Base-by-base conservation (phyloP, 2,329 filamentous ascomycete genomes). In the Alternaria sp. region DNA sequence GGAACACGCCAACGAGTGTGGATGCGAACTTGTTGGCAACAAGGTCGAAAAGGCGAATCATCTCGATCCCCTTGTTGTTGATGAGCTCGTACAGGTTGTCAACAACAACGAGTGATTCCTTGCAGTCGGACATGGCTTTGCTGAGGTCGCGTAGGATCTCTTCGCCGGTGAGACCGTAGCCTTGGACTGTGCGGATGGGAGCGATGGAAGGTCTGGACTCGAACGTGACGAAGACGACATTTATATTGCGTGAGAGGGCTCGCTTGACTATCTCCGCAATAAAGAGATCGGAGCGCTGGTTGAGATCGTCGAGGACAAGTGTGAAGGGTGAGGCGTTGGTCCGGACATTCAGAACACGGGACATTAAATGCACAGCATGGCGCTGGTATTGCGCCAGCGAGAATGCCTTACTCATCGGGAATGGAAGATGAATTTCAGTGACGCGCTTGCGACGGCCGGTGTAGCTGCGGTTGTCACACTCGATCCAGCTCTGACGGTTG, bases 271-370 rank as follows among this genome's bases (percentile, higher is more conserved):
- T 92, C 78, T 97, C 93, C 18, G 82, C 80, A 2, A 94, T 65
- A 4, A 97, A 80, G 0, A 89, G 89, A 30, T 83, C 84, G 7
- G 89, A 91, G 26, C 89, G 88, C 79, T 97, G 93, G 80, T 96
- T 93, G 30, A 97, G 83, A 34, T 86, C 92, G 78, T 98, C 94
- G 57, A 97, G 84, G 3, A 97, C 80, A 26, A 98, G 82, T 0
- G 94, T 97, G 72, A 98, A 88, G 3, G 94, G 94, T 49, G 93
- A 96, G 14, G 91, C 88, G 57, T 88, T 88, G 77, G 95, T 91
- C 63, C 92, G 87, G 57, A 92, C 83, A 73, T 89, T 92, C 64
- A 97, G 84, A 2, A 97, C 83, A 74, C 93, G 94, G 64, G 93
- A 91, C 56, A 97, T 88, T 3, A 96, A 83, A 3, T 96, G 86